Percentiles rank a stretch among this genome's conserved stretches.
These are phyloP conservation scores for Cladophialophora psammophila DNA, from an alignment of 2,329 filamentous ascomycete genomes.

Conservation along the genomic window DNA sequence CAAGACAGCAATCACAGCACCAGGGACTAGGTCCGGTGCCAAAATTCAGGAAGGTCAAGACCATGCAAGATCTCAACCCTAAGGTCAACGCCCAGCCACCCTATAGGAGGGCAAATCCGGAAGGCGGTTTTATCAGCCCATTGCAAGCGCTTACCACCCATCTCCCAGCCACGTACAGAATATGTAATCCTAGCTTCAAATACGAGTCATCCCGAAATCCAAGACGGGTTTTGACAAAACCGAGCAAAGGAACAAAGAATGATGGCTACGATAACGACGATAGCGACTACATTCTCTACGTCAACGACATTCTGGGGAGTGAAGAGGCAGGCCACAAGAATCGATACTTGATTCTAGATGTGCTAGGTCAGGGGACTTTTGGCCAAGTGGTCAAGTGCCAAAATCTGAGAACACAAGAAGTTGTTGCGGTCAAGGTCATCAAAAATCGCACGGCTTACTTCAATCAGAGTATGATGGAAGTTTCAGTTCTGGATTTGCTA, in stretches of 20 bases:
- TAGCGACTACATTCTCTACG: slow-evolving; percentile 98
- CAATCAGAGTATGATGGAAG: slow-evolving; percentile 99
- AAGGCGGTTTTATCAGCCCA: slow-evolving; percentile 97
- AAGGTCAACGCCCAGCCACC: slow-evolving; percentile 86
- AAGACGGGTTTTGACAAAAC: slow-evolving; percentile 92
- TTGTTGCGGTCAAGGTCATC: slow-evolving; percentile 98
- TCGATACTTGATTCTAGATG: slow-evolving; percentile 94
- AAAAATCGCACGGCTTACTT: slow-evolving; percentile 99
- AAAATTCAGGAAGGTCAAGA: slow-evolving; percentile 81
- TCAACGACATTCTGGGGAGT: slow-evolving; percentile 97
- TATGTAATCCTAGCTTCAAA: slow-evolving; percentile 97
- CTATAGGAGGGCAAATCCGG: slow-evolving; percentile 91
- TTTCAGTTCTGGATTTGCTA: slow-evolving; percentile 94
- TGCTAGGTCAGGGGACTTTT: slow-evolving; percentile 95
- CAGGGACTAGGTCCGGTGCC: slow-evolving; percentile 74
- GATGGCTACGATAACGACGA: slow-evolving; percentile 99
- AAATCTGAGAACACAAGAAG: slow-evolving; percentile 96
- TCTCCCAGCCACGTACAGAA: slow-evolving; percentile 92
- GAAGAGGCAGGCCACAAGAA: slow-evolving; percentile 99
- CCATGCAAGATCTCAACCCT: slow-evolving; percentile 76
- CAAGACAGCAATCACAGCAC: slow-evolving; percentile 53
- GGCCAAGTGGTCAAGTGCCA: slow-evolving; percentile 99
- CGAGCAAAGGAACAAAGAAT: slow-evolving; percentile 97
- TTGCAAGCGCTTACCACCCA: slow-evolving; percentile 94
- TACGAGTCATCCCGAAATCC: slow-evolving; percentile 98